phyloP scores from a whole-genome alignment of 805 yeast genomes.

The Saccharomyces jurei region DNA sequence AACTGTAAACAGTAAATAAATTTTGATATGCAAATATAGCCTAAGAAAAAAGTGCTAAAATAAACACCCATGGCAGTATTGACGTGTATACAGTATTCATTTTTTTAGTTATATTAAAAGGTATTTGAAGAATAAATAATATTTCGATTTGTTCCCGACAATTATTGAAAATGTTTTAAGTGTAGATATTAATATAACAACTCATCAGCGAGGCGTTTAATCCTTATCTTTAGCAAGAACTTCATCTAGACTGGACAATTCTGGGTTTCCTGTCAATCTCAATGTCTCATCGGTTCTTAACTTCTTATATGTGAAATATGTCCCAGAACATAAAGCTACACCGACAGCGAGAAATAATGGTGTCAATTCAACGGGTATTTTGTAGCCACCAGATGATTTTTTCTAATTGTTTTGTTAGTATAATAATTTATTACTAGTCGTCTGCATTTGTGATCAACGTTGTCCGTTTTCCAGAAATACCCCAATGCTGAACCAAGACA shows the following conservation, averaged over 20 bases:
- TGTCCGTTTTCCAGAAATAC: not conserved
- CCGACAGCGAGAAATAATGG: constrained; percentile 52
- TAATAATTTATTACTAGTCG: not conserved
- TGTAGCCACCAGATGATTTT: constrained; percentile 28
- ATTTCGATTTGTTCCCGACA: not conserved
- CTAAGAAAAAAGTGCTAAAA: not conserved
- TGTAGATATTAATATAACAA: not conserved
- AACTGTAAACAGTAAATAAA: too few species aligned
- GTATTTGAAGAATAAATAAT: not conserved
- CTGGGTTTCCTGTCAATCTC: constrained; percentile 42
- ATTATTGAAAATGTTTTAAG: not conserved
- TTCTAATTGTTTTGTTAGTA: constrained; percentile 19
- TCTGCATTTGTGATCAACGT: not conserved
- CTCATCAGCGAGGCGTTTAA: not conserved
- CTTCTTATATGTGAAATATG: constrained; percentile 46
- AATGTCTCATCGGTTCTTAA: constrained; percentile 40
- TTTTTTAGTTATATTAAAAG: not conserved
- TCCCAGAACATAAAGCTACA: constrained; percentile 43
- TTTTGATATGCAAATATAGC: not conserved
- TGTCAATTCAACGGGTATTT: constrained; percentile 48
- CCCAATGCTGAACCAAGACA: not conserved
- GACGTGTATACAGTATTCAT: not conserved
- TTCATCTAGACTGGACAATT: constrained; percentile 27
- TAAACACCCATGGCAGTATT: not conserved
- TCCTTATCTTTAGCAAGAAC: constrained; percentile 16